Conservation (phyloP, 106 monocot species). For the Narthecium ossifragum region DNA sequence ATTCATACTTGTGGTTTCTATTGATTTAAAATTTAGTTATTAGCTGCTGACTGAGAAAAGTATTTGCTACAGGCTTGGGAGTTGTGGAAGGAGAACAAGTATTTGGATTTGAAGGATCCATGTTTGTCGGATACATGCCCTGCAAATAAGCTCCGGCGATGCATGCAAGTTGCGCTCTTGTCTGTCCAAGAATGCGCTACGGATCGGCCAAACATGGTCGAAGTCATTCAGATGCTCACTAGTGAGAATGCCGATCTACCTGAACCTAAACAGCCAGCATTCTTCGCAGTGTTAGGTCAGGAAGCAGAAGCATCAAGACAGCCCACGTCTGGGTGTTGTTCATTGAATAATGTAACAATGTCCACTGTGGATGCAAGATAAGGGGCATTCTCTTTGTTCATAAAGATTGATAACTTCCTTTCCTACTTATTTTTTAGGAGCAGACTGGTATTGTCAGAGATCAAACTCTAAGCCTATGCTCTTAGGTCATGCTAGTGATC, state of each 20-base stretch:
- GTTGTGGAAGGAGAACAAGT: neutral
- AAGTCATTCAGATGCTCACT: neutral
- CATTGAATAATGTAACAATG: too few relatives aligned
- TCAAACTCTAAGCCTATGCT: too few relatives aligned
- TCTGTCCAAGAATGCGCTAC: too few relatives aligned
- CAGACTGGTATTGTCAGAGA: too few relatives aligned
- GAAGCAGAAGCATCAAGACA: too few relatives aligned
- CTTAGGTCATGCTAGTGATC: too few relatives aligned
- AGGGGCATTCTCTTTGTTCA: too few relatives aligned
- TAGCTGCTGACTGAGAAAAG: neutral
- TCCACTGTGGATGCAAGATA: too few relatives aligned
- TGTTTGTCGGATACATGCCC: neutral
- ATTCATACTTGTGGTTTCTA: neutral
- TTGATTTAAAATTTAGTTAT: neutral
- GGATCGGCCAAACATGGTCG: neutral
- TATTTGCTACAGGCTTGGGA: slow-evolving; percentile 4
- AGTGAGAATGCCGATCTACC: neutral
- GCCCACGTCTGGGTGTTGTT: too few relatives aligned
- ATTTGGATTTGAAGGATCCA: neutral
- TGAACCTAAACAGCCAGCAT: neutral
- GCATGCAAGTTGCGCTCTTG: neutral
- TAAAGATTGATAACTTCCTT: too few relatives aligned
- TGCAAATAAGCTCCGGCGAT: neutral
- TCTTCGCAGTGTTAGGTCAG: neutral
- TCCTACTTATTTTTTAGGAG: too few relatives aligned